Evolutionary conservation across 257 asterid species (phyloP), one percentile per base, ranked within the genome.

Genomic region (Scutellaria minor): DNA sequence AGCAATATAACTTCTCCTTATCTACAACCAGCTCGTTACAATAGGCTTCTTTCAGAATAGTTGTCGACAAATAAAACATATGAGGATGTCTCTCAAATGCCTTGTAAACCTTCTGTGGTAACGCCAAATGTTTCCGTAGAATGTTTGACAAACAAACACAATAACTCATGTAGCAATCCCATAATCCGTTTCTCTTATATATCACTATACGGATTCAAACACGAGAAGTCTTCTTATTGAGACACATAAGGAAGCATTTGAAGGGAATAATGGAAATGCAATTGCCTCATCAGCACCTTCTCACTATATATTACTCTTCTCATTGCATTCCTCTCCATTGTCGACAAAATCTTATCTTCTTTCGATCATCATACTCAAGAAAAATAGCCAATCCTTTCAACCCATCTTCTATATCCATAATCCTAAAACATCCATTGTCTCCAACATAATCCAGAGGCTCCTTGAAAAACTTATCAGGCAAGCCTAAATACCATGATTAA

Each of bases 61-160:
- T 87, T 0, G 98, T 91, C 4, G 97, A 93, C 78, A 91, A 54
- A 68, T 93, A 86, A 64, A 93, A 93, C 50, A 89, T 83, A 45
- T 83, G 81, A 15, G 98, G 96, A 69, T 91, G 91, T 84, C 96
- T 89, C 85, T 86, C 96, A 9, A 93, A 93, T 2, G 97, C 96
- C 85, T 82, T 89, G 83, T 93, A 94, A 72, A 89, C 83, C 78
- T 89, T 91, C 79, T 93, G 97, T 0, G 98, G 98, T 78, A 93
- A 79, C 4, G 95, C 95, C 68, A 93, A 79, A 66, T 76, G 74
- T 64, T 87, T 87, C 80, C 86, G 88, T 90, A 75, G 97, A 79
- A 85, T 91, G 96, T 65, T 91, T 96, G 5, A 91, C 98, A 71
- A 93, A 93, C 63, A 93, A 84, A 74, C 91, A 76, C 66, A 91